Conservation (phyloP, 2,329 filamentous ascomycete species). For the Arthrobotrys megalospora region DNA sequence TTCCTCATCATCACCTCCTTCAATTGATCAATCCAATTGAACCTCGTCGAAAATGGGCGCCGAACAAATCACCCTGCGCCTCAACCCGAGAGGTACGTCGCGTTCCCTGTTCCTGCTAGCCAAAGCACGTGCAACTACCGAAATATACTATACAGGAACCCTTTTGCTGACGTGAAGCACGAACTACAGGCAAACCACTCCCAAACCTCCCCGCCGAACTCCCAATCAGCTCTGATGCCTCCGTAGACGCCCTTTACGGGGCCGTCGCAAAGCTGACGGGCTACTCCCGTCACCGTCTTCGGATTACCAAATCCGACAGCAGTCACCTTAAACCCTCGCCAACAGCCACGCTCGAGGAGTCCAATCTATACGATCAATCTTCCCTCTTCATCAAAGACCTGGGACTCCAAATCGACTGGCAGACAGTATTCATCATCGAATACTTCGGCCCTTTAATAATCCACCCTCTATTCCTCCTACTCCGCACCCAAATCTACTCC, state of each 20-base stretch:
- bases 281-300: slow-evolving; percentile 74
- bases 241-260: slow-evolving; percentile 71
- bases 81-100: slow-evolving; percentile 48
- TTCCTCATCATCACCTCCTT: slow-evolving; percentile 6
- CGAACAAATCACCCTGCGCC: slow-evolving; percentile 47
- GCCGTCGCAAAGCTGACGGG: slow-evolving; percentile 72
- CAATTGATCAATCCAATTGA: neutral
- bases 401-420: slow-evolving; percentile 93
- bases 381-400: slow-evolving; percentile 91
- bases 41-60: slow-evolving; percentile 23
- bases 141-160: neutral
- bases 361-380: slow-evolving; percentile 74
- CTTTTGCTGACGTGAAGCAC: slow-evolving; percentile 2
- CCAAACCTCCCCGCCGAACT: slow-evolving; percentile 55
- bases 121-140: neutral
- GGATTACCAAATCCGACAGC: slow-evolving; percentile 76
- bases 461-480: slow-evolving; percentile 79
- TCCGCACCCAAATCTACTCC: slow-evolving; percentile 77
- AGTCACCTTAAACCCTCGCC: slow-evolving; percentile 65
- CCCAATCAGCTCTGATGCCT: slow-evolving; percentile 35
- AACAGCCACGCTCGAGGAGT: slow-evolving; percentile 65
- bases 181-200: slow-evolving; percentile 42
- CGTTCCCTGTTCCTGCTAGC: neutral
- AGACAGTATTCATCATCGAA: slow-evolving; percentile 93
- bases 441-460: slow-evolving; percentile 93